phyloP scores from a whole-genome alignment of 352 stramenopile genomes.

The Globisporangium echinulatum region DNA sequence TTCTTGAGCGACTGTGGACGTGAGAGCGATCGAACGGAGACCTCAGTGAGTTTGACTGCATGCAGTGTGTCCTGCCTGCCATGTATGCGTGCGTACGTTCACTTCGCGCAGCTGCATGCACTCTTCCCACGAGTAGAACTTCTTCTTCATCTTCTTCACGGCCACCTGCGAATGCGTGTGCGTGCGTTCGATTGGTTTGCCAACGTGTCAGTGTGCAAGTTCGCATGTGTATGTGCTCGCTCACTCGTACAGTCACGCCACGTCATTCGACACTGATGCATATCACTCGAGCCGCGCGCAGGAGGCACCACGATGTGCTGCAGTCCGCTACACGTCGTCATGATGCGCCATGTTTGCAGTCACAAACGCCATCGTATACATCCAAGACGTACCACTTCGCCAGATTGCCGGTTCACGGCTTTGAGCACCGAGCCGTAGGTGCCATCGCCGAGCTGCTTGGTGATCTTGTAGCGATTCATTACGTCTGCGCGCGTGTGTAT shows the following conservation, averaged over 20 bases:
- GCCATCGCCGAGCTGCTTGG: constrained; percentile 93
- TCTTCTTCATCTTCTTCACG: constrained; percentile 98
- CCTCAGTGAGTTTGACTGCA: too few relatives aligned
- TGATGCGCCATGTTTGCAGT: too few relatives aligned
- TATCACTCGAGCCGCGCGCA: too few relatives aligned
- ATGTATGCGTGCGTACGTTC: constrained; percentile 56
- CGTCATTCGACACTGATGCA: too few relatives aligned
- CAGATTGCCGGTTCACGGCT: constrained; percentile 89
- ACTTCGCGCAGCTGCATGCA: constrained; percentile 97
- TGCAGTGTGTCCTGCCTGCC: background rate
- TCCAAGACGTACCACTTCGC: constrained; percentile 79
- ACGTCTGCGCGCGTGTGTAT: background rate
- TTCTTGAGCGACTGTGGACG: constrained; percentile 85
- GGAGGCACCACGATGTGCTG: too few relatives aligned
- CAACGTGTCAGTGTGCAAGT: too few relatives aligned
- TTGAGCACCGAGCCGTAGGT: constrained; percentile 95
- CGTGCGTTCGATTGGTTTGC: too few relatives aligned
- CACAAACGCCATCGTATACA: too few relatives aligned
- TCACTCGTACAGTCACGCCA: too few relatives aligned
- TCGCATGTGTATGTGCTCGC: too few relatives aligned
- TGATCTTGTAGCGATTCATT: constrained; percentile 95
- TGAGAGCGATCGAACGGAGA: background rate
- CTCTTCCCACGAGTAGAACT: constrained; percentile 95
- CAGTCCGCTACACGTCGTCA: too few relatives aligned
- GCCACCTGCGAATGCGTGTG: constrained; percentile 56